Base-by-base conservation (phyloP, 2,329 filamentous ascomycete genomes). In the Ascochyta koolunga region DNA sequence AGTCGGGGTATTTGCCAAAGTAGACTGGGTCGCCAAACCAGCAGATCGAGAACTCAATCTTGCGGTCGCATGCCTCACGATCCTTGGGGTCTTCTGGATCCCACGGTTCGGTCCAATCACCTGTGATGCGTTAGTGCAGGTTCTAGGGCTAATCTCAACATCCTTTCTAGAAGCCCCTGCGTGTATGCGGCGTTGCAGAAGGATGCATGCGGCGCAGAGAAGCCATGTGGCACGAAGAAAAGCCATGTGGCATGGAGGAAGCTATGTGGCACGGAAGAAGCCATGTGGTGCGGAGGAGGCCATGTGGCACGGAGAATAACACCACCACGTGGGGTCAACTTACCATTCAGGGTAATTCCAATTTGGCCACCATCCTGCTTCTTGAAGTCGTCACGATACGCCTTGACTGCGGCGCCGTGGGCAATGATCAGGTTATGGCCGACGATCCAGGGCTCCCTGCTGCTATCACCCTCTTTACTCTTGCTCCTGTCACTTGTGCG, bases 21-120 rank as follows among this genome's bases (percentile, higher is more conserved):
- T 96, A 96, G 70, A 96, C 85, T 29, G 91, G 90, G 77, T 96
- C 91, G 8, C 88, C 90, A 69, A 95, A 96, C 91, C 91, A 96
- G 45, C 85, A 86, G 73, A 93, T 96, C 66, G 88, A 83, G 72
- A 96, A 96, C 77, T 96, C 91, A 67, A 93, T 86, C 79, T 93
- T 93, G 70, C 90, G 88, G 67, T 90, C 81, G 61, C 84, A 86
- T 13, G 91, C 91, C 74, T 88, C 89, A 49, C 91, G 81, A 70
- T 96, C 91, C 16, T 79, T 79, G 6, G 89, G 86, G 70, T 93
- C 89, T 61, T 87, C 80, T 1, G 89, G 82, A 69, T 96, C 90
- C 88, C 89, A 96, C 5, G 91, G 91, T 71, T 91, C 90, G 18
- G 85, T 85, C 79, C 86, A 90, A 72, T 96, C 90, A 56, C 90